Evolutionary conservation across 176 grass and related monocot genomes (phyloP).

Genomic region (Bromus sterilis): DNA sequence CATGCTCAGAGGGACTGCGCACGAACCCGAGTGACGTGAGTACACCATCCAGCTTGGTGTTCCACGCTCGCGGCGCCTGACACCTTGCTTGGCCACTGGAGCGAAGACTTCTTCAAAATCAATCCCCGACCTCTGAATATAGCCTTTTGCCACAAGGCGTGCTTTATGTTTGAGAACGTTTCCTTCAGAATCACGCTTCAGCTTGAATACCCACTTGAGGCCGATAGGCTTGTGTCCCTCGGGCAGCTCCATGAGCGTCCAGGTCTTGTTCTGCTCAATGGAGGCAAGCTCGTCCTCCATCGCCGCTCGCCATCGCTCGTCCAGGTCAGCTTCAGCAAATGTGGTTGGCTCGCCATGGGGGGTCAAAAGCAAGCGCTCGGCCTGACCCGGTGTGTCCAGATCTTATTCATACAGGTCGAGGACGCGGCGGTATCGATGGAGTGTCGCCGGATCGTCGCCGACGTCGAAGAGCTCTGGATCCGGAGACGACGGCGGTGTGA

Average conservation of each 20-base stretch:
- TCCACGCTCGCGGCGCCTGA: not conserved
- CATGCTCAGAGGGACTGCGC: not conserved
- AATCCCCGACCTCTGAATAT: not conserved
- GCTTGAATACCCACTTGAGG: not conserved
- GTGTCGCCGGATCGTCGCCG: no score
- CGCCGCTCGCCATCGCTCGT: not conserved
- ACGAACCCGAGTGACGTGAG: not conserved
- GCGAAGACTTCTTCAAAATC: not conserved
- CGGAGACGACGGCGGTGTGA: no score
- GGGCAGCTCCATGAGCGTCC: not conserved
- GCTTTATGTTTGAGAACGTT: not conserved
- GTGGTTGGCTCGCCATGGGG: fast-evolving
- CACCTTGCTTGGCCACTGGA: not conserved
- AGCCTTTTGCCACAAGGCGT: not conserved
- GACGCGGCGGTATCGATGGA: no score
- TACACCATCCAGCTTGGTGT: not conserved
- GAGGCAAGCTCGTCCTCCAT: not conserved
- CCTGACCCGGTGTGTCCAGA: fast-evolving
- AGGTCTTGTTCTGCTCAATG: not conserved
- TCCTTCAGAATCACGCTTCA: no score
- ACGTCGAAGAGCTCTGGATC: no score
- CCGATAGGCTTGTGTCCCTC: not conserved
- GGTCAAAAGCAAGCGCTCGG: no score
- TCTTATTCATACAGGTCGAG: no score
- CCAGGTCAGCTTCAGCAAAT: not conserved